Evolutionary conservation across 352 stramenopile genomes (phyloP).

Genomic region (Pythium scleroteichum): DNA sequence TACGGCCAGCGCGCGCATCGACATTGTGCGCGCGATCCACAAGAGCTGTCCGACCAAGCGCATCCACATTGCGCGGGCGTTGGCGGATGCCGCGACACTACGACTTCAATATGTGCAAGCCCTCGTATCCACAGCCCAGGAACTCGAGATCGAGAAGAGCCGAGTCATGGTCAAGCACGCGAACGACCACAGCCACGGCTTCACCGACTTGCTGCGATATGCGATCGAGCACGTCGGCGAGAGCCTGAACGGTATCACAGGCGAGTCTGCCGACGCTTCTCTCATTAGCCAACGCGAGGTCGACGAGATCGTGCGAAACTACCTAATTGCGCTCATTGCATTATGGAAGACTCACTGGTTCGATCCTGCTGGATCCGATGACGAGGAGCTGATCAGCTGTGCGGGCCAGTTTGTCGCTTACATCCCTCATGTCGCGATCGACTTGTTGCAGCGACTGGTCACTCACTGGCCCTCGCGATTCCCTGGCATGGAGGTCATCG

Average conservation of each 20-base stretch:
- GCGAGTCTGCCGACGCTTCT: conserved; percentile 17
- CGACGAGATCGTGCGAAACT: conserved; percentile 70
- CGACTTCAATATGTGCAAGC: conserved; percentile 71
- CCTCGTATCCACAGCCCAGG: conserved; percentile 43
- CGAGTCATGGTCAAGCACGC: conserved; percentile 51
- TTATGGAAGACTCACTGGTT: conserved; percentile 80
- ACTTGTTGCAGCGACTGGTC: conserved; percentile 57
- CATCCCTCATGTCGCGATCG: conserved; percentile 54
- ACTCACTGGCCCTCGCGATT: conserved; percentile 65
- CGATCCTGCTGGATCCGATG: conserved; percentile 71
- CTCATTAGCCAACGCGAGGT: conserved; percentile 36
- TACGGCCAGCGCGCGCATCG: conserved; percentile 74
- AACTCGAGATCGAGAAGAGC: conserved; percentile 60
- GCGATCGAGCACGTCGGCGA: conserved; percentile 79
- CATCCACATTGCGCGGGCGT: conserved; percentile 63
- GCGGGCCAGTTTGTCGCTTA: conserved; percentile 87
- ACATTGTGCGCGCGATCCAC: conserved; percentile 86
- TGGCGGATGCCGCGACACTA: conserved; percentile 68
- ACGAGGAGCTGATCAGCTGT: conserved; percentile 82
- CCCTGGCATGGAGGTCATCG: conserved; percentile 69
- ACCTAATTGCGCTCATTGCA: conserved; percentile 55
- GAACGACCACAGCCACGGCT: conserved; percentile 80
- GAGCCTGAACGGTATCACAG: conserved; percentile 36
- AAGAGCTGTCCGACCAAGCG: conserved; percentile 75
- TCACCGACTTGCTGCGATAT: conserved; percentile 81